These are phyloP conservation scores for Hibiscus syriacus DNA, from an alignment of 345 rosid genomes.

Conservation along the genomic window DNA sequence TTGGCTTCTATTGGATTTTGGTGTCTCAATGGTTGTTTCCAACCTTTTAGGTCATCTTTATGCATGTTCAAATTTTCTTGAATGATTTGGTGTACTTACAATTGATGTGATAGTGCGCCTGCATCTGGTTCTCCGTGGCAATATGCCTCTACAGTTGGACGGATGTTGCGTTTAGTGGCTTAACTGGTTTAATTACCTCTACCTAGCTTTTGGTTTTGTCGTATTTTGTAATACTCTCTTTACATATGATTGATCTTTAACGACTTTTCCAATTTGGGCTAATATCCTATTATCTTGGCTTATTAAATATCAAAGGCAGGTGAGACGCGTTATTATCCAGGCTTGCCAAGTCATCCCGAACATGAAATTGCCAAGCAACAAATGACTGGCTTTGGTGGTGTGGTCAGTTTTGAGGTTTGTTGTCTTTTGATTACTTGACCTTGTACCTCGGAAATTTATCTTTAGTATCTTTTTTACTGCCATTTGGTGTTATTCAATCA, in stretches of 20 bases:
- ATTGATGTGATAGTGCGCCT: not conserved
- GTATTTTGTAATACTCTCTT: too few species aligned
- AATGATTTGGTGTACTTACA: not conserved
- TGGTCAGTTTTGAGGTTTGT: slow-evolving; percentile 95
- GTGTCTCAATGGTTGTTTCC: not conserved
- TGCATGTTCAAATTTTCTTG: not conserved
- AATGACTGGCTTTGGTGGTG: slow-evolving; percentile 99
- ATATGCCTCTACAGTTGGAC: not conserved
- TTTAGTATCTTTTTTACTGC: not conserved
- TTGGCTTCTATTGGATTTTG: not conserved
- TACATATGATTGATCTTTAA: not conserved
- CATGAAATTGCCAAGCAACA: slow-evolving; percentile 85
- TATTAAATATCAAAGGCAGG: slow-evolving; percentile 30
- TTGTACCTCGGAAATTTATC: not conserved
- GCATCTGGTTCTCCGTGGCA: not conserved
- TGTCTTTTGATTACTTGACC: not conserved
- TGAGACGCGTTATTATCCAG: slow-evolving; percentile 89
- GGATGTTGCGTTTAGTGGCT: not conserved
- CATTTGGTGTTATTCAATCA: not conserved
- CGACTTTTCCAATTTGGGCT: not conserved
- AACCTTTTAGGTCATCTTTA: not conserved
- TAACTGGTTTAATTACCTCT: not conserved
- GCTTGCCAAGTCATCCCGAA: slow-evolving; percentile 88
- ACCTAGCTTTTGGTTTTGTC: not conserved
- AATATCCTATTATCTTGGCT: not conserved